These are phyloP conservation scores for Claviceps sp. DNA, from an alignment of 2,329 filamentous ascomycete species.

Conservation along the genomic window DNA sequence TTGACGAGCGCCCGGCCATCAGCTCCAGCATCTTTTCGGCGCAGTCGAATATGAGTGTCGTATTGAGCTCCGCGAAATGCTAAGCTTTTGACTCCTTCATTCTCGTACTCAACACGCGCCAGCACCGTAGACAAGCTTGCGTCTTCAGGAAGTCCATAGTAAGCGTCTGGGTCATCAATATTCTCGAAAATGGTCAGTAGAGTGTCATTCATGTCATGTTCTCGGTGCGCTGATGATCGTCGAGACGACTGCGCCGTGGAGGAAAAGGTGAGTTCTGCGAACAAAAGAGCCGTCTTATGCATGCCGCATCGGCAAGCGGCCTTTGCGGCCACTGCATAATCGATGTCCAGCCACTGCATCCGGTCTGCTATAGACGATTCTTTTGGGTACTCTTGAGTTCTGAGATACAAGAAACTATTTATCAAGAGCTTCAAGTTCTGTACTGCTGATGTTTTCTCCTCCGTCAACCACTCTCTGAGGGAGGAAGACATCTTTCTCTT, in stretches of 20 bases:
- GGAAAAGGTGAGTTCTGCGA: slow-evolving; percentile 59
- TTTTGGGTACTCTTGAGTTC: slow-evolving; percentile 59
- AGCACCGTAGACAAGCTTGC: slow-evolving; percentile 67
- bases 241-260: slow-evolving; percentile 45
- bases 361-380: slow-evolving; percentile 72
- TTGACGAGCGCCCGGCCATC: slow-evolving; percentile 61
- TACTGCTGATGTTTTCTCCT: slow-evolving; percentile 24
- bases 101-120: slow-evolving; percentile 76
- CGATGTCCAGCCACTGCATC: slow-evolving; percentile 72
- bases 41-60: slow-evolving; percentile 64
- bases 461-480: slow-evolving; percentile 49
- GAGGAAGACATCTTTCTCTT: slow-evolving; percentile 52
- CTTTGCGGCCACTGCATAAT: slow-evolving; percentile 54
- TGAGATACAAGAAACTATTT: slow-evolving; percentile 74
- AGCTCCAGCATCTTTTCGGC: slow-evolving; percentile 37
- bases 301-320: slow-evolving; percentile 70
- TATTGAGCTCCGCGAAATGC: slow-evolving; percentile 85
- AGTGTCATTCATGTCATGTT: slow-evolving; percentile 48
- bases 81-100: slow-evolving; percentile 72
- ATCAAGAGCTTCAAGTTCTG: slow-evolving; percentile 61
- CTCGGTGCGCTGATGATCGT: slow-evolving; percentile 46
- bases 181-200: slow-evolving; percentile 77
- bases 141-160: slow-evolving; percentile 77
- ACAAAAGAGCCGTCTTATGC: slow-evolving; percentile 73
- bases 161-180: slow-evolving; percentile 90